Conservation (phyloP, 495 filamentous ascomycete species). For the Lasiosphaeria hispida region DNA sequence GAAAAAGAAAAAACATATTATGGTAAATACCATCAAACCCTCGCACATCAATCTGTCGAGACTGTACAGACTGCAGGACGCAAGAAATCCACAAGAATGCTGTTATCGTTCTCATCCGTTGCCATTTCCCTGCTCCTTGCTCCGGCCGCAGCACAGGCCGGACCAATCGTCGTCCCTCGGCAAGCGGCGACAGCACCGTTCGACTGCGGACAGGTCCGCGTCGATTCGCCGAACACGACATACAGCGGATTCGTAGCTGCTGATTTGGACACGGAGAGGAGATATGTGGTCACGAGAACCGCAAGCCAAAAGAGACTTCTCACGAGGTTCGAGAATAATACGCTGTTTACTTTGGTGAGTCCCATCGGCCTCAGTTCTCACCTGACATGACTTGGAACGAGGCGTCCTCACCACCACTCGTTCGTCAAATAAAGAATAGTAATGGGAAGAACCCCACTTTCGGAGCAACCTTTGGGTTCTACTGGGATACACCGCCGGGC, state of each 20-base stretch:
- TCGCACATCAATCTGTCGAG: too few species aligned
- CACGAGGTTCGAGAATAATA: slow-evolving; percentile 4
- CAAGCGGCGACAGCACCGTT: slow-evolving; percentile 4
- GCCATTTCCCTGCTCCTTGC: neutral
- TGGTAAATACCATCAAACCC: too few species aligned
- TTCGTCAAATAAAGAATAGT: neutral
- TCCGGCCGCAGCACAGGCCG: neutral
- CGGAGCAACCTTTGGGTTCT: slow-evolving; percentile 8
- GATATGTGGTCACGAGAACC: slow-evolving; percentile 6
- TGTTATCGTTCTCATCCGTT: neutral
- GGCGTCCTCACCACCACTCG: neutral
- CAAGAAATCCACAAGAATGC: neutral
- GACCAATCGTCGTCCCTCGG: neutral
- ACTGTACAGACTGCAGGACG: too few species aligned
- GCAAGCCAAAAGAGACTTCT: slow-evolving; percentile 3
- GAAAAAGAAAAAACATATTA: too few species aligned
- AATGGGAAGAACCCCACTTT: slow-evolving; percentile 9
- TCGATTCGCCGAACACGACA: slow-evolving; percentile 8
- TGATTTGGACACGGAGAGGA: slow-evolving; percentile 3
- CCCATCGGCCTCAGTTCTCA: neutral
- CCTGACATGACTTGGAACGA: neutral
- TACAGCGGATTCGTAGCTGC: slow-evolving; percentile 5
- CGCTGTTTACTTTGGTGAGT: slow-evolving; percentile 3
- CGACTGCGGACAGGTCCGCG: slow-evolving; percentile 5
- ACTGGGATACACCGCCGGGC: slow-evolving; percentile 4